Conservation (phyloP, 495 filamentous ascomycete genomes). For the Bryoglossum gracile region DNA sequence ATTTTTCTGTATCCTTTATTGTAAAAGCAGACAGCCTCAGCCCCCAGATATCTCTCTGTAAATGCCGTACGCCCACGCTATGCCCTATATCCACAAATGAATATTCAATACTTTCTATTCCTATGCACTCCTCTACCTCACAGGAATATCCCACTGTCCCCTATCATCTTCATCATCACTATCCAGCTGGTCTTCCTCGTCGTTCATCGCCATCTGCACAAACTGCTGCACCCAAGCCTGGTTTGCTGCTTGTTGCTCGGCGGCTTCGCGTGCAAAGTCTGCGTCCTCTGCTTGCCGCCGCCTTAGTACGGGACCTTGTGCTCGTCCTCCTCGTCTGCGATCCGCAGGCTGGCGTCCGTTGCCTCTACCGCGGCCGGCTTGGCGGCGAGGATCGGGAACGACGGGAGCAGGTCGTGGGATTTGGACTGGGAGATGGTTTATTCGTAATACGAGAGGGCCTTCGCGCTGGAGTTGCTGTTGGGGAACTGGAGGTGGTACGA, state of each 20-base stretch:
- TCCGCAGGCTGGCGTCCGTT: not conserved
- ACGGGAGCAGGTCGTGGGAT: slow-evolving; percentile 8
- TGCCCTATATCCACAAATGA: not conserved
- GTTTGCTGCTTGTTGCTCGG: slow-evolving; percentile 27
- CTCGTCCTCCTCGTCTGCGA: not conserved
- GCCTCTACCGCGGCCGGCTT: slow-evolving; percentile 1
- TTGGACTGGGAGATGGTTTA: slow-evolving; percentile 31
- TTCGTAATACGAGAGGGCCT: slow-evolving; percentile 47
- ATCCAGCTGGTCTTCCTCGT: slow-evolving; percentile 42
- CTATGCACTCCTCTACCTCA: slow-evolving; percentile 8
- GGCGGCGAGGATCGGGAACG: slow-evolving; percentile 7
- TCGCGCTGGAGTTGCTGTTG: slow-evolving; percentile 32
- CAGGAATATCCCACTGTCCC: slow-evolving; percentile 25
- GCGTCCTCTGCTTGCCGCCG: slow-evolving; percentile 2
- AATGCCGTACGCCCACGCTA: slow-evolving; percentile 4
- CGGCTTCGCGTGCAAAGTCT: not conserved
- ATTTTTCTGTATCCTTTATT: no score
- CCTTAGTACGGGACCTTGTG: not conserved
- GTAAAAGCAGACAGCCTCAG: no score
- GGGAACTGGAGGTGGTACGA: slow-evolving; percentile 19
- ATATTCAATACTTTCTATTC: not conserved
- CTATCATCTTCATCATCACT: slow-evolving; percentile 29
- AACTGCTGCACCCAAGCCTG: slow-evolving; percentile 46
- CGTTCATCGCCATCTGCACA: slow-evolving; percentile 44
- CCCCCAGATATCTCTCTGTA: no score